Conservation (phyloP, 75 land plant genomes). For the Picea sitchensis region DNA sequence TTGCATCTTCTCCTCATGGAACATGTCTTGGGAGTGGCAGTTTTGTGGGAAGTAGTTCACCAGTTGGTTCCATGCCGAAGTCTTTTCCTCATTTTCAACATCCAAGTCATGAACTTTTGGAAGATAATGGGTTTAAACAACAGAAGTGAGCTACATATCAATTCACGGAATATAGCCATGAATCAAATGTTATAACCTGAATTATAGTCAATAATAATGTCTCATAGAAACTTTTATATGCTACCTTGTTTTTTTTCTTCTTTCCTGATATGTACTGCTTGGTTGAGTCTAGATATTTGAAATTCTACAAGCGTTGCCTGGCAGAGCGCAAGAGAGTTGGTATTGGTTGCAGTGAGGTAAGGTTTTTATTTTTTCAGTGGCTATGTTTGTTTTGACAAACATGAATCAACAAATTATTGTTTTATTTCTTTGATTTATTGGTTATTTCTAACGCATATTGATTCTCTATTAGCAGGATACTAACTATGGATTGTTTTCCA, state of each 20-base stretch:
- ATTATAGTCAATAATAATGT: neutral
- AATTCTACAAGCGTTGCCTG: slow-evolving; percentile 88
- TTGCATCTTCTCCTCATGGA: slow-evolving; percentile 70
- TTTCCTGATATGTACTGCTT: neutral
- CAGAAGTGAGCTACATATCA: slow-evolving; percentile 58
- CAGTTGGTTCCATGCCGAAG: slow-evolving; percentile 90
- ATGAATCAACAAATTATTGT: too few species aligned
- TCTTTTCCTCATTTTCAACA: slow-evolving; percentile 93
- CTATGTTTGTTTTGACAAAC: too few species aligned
- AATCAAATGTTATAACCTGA: neutral
- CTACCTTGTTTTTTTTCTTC: neutral
- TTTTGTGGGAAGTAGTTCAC: slow-evolving; percentile 72
- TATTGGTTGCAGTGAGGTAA: slow-evolving; percentile 94
- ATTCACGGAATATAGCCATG: neutral
- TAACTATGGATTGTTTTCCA: too few species aligned
- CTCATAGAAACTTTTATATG: neutral
- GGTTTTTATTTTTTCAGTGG: neutral
- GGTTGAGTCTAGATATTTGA: slow-evolving; percentile 65
- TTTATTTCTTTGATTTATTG: too few species aligned
- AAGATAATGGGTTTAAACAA: slow-evolving; percentile 94
- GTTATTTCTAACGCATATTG: too few species aligned
- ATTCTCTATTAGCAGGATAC: too few species aligned
- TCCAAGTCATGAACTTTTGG: slow-evolving; percentile 95
- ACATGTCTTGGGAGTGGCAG: slow-evolving; percentile 26
- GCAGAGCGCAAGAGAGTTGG: slow-evolving; percentile 85